Base-by-base conservation (phyloP, 805 yeast genomes). In the Cyberlindnera sargentensis region DNA sequence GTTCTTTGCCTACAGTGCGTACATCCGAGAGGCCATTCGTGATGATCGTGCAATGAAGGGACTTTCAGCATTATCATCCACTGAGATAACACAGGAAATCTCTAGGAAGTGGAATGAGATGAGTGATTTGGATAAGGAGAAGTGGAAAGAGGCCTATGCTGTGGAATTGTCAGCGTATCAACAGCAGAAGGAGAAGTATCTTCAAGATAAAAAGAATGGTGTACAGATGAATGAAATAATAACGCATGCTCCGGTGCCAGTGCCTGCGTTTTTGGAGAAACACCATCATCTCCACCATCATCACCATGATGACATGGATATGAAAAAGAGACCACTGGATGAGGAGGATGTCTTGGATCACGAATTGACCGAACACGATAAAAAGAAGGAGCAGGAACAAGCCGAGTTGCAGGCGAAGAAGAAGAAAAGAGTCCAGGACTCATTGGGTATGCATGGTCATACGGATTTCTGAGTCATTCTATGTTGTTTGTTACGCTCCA, bases 61-160 rank as follows among this genome's bases (percentile, higher is more conserved):
- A 31, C 70, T 73, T 54, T 76, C 83, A 11, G 77, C 86, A 8
- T 71, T 84, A 50, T 72, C 82, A 8, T 84, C 88, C 34, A 76
- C 80, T 23, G 96, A 87, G 56, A 74, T 89, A 64, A 84, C 93
- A 34, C 82, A 78, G 56, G 81, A 80, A 55, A 82, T 89, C 52
- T 80, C 93, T 38, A 79, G 76, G 56, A 75, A 80, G 56, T 91
- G 97, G 97, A 77, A 78, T 52, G 75, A 70, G 33, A 66, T 90
- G 59, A 61, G 81, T 40, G 84, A 77, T n/a, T 73, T 66, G 20
- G 91, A 82, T 58, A 85, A 84, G 63, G 76, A 71, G 39, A 73
- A 74, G 53, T 85, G 93, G 82, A 82, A 84, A 61, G 76, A 75
- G 49, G 66, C 72, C 45, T 73, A 75, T 58, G 60, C 60, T 41